Base-by-base conservation (phyloP, 2,329 filamentous ascomycete species). In the Calonectria fujianensis region DNA sequence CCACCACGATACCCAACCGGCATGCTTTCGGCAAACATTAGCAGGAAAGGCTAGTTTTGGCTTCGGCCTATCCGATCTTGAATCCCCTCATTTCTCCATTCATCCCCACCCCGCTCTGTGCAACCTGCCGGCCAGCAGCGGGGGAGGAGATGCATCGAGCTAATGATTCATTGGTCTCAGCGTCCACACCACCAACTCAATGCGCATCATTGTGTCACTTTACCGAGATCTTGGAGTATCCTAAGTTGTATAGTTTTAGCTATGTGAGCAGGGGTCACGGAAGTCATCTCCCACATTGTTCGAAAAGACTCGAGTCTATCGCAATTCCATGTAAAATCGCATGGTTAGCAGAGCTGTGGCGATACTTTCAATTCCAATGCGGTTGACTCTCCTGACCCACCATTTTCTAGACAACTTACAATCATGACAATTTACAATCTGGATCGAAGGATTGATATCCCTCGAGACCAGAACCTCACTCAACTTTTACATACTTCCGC, bases 401-500 rank as follows among this genome's bases (percentile, higher is more conserved):
- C 16, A 1, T 27, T 18, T 20, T 29, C 37, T 59, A 11, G 24
- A 29, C n/a, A 27, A 51, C 29, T 29, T 4, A 20, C 54, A 20
- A 74, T 39, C 48, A 85, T 85, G 84, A 83, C 71, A 18, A 81
- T 82, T 69, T 85, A 86, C 79, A 80, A 80, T 81, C 81, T 24
- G 59, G 77, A 70, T 68, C 68, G 74, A 8, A 52, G 75, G 9
- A 82, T 85, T 57, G 69, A 81, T 11, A 82, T 88, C 69, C 87
- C 87, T 2, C 79, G 74, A 16, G 82, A 87, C 75, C 79, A 85
- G 37, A 88, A 86, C 73, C 83, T 88, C 59, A 88, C 86, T 7
- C 82, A 88, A 74, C 83, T 88, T 32, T 83, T 89, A 59, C 85
- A 88, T 74, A 79, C 80, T 14, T 84, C 84, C 9, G 80, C 83